phyloP scores from a whole-genome alignment of 2,329 filamentous ascomycete genomes.

The Botrytis fragariae region DNA sequence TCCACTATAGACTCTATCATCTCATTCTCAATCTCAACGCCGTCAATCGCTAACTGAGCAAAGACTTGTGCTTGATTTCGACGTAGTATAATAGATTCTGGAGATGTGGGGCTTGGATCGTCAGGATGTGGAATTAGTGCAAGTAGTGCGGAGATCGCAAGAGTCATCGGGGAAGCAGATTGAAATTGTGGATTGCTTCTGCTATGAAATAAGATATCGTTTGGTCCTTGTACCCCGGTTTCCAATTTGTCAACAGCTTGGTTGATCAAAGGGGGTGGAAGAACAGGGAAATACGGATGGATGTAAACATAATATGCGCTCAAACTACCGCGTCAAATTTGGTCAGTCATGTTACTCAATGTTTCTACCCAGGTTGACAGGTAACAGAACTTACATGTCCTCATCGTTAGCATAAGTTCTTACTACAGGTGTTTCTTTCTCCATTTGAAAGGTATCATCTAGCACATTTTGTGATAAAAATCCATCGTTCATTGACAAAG shows the following conservation, averaged over 20 bases:
- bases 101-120: conserved; percentile 33
- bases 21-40: conserved; percentile 49
- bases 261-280: conserved; percentile 43
- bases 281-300: conserved; percentile 50
- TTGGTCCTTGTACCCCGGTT: conserved; percentile 30
- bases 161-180: conserved; percentile 45
- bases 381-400: conserved; percentile 30
- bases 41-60: conserved; percentile 48
- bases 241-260: conserved; percentile 31
- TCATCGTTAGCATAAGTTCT: conserved; percentile 31
- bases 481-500: conserved; percentile 20
- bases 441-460: conserved; percentile 17
- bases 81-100: conserved; percentile 45
- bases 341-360: background rate
- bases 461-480: conserved; percentile 21
- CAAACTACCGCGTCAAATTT: conserved; percentile 37
- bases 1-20: conserved; percentile 46
- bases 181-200: conserved; percentile 40
- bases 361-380: background rate
- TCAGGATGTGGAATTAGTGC: conserved; percentile 47
- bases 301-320: conserved; percentile 54
- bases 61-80: conserved; percentile 50
- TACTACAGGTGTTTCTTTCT: conserved; percentile 14
- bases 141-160: conserved; percentile 50
- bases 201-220: conserved; percentile 38